A percentile compares a stretch with the other conserved stretches of the same genome.
Conservation (phyloP, 106 monocot genomes). For the Xerophyta viscosa region DNA sequence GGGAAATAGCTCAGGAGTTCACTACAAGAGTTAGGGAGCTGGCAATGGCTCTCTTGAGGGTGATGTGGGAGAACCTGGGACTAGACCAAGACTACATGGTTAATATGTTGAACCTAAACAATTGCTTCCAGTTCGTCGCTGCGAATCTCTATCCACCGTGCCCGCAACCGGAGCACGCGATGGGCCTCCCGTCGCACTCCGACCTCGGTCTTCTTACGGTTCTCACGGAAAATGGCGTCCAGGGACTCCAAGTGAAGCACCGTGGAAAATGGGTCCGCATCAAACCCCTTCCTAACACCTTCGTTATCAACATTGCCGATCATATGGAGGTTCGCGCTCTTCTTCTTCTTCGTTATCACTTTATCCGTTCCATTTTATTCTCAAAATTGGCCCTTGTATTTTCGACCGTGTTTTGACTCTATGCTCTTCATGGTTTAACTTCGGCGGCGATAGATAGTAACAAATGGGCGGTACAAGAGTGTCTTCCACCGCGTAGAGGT, state of each 20-base stretch:
- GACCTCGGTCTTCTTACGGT: constrained; percentile 86
- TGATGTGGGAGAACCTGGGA: neutral
- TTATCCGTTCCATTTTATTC: too few species aligned
- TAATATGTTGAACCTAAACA: neutral
- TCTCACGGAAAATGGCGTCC: constrained; percentile 58
- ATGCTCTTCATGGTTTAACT: too few species aligned
- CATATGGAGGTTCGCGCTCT: constrained; percentile 74
- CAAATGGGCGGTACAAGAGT: constrained; percentile 85
- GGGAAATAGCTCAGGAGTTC: too few species aligned
- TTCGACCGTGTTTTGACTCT: too few species aligned
- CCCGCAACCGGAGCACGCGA: constrained; percentile 67
- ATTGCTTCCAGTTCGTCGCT: neutral
- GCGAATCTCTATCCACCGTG: constrained; percentile 60
- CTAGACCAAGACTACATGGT: neutral
- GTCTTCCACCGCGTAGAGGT: constrained; percentile 73
- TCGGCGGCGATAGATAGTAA: constrained; percentile 72
- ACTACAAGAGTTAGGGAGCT: too few species aligned
- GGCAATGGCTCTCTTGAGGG: too few species aligned
- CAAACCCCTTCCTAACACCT: constrained; percentile 34
- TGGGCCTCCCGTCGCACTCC: constrained; percentile 96
- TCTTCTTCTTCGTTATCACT: too few species aligned
- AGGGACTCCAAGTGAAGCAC: constrained; percentile 62
- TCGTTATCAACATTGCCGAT: constrained; percentile 78
- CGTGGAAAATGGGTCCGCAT: constrained; percentile 53
- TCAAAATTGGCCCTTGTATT: too few species aligned